These are phyloP conservation scores for Pistacia integerrima DNA, from an alignment of 345 rosid genomes.

Conservation along the genomic window DNA sequence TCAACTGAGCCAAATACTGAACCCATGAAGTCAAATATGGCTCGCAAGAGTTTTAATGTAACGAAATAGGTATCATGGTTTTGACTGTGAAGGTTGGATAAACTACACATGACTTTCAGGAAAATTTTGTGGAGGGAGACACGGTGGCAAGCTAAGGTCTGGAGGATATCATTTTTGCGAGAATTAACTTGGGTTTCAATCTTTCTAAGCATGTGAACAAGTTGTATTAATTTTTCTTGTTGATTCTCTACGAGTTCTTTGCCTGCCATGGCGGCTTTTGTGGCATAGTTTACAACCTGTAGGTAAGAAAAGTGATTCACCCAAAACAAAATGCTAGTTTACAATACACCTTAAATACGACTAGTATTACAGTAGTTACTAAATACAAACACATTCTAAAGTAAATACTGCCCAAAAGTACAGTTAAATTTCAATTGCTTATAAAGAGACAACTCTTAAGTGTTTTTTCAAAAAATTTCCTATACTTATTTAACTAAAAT, in stretches of 20 bases:
- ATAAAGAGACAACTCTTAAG: no score
- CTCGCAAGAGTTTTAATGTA: slow-evolving; percentile 46
- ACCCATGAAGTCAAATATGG: slow-evolving; percentile 37
- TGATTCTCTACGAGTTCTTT: slow-evolving; percentile 49
- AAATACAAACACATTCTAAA: no score
- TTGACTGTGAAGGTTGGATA: slow-evolving; percentile 34
- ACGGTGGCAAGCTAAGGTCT: slow-evolving; percentile 36
- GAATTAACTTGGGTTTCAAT: slow-evolving; percentile 52
- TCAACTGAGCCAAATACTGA: slow-evolving; percentile 49
- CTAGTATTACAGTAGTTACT: no score
- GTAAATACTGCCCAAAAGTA: no score
- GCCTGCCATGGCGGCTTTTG: slow-evolving; percentile 37
- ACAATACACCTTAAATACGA: slow-evolving; percentile 8
- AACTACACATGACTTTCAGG: slow-evolving; percentile 36
- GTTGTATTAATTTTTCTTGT: slow-evolving; percentile 42
- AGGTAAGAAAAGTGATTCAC: background rate
- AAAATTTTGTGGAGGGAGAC: slow-evolving; percentile 39
- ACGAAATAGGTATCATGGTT: slow-evolving; percentile 35
- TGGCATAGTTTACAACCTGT: slow-evolving; percentile 47
- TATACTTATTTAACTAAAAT: no score
- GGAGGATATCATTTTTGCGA: slow-evolving; percentile 40
- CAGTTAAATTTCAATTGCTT: no score
- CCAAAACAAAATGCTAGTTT: slow-evolving; percentile 9
- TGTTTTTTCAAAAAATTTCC: no score
- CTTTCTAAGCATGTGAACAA: slow-evolving; percentile 50